Percentiles rank a stretch among this genome's conserved stretches.
Evolutionary conservation across 2,329 filamentous ascomycete genomes (phyloP).

Genomic region (Pseudogymnoascus sp.): DNA sequence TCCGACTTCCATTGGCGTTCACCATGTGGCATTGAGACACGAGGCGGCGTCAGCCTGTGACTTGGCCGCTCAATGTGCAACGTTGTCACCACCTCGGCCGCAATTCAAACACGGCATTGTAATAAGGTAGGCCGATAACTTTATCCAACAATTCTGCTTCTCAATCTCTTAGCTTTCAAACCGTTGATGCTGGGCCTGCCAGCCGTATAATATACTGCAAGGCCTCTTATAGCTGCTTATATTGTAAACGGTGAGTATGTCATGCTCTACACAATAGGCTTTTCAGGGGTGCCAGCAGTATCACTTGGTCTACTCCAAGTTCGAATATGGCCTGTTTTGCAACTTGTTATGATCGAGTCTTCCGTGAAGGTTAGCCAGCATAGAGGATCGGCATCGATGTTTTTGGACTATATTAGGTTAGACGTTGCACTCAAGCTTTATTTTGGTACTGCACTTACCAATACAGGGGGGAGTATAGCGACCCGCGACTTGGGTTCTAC

Average conservation of each 20-base stretch:
- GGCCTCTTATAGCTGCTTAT: not conserved
- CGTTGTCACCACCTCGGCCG: not conserved
- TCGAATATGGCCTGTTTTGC: slow-evolving; percentile 45
- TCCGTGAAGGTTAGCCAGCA: slow-evolving; percentile 92
- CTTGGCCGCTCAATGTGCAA: not conserved
- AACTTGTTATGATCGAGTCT: slow-evolving; percentile 85
- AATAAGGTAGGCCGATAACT: not conserved
- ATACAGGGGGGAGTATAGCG: slow-evolving; percentile 80
- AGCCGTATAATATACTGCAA: not conserved
- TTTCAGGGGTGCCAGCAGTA: slow-evolving; percentile 12
- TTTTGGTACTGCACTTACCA: slow-evolving; percentile 45
- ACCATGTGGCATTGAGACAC: slow-evolving; percentile 1
- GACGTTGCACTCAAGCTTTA: not conserved
- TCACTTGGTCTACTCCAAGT: slow-evolving; percentile 23
- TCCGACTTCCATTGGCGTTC: not conserved
- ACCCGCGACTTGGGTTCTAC: slow-evolving; percentile 80
- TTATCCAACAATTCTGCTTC: not conserved
- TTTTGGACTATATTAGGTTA: slow-evolving; percentile 54
- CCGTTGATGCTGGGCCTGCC: not conserved
- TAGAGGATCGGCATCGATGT: slow-evolving; percentile 76
- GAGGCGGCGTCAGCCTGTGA: not conserved
- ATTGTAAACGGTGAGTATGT: not conserved
- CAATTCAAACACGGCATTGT: not conserved
- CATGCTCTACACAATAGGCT: not conserved
- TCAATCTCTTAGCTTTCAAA: not conserved